Base-by-base conservation (phyloP, 2,329 filamentous ascomycete species). In the Colletotrichum acutatum region DNA sequence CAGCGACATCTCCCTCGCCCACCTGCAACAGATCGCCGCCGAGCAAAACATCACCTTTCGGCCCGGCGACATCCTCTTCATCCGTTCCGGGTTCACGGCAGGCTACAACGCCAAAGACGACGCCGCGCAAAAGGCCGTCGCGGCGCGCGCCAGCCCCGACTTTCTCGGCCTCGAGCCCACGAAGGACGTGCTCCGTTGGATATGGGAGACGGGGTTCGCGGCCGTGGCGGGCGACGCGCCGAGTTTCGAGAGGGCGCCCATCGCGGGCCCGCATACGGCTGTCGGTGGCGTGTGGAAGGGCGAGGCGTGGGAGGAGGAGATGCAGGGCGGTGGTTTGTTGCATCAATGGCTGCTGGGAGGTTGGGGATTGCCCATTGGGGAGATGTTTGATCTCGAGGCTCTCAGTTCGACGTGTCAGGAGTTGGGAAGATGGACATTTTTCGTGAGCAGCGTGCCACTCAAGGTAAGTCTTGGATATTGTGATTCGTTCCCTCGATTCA, bases 321-420 rank as follows among this genome's bases (percentile, higher is more conserved):
- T 75, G 58, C 68, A 72, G 52, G 52, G 60, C 0, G 71, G 71
- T 8, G 71, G 71, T 11, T 26, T 74, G 62, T 37, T 82, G 74
- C 83, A 84, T 74, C 78, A 85, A 75, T 86, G 82, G 80, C 74
- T 86, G 12, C 77, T 88, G 1, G 85, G 83, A 0, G 86, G 86
- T 0, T 89, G 87, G 86, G 87, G 87, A 0, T 81, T 87, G 81
- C 85, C 86, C 0, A 86, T 88, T 49, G 86, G 86, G 0, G 86
- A 88, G 76, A 75, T 87, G 59, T 87, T 87, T 70, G 82, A 87
- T 65, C 74, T 88, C 14, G 84, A 87, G 60, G 77, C 71, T 3
- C 70, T 88, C 53, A 78, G 79, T 0, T 64, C 72, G 19, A 80
- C 81, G 32, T 86, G 84, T 32, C 24, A 58, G 14, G 78, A 80